phyloP scores from a whole-genome alignment of 2,329 filamentous ascomycete species.

The Claviceps fusiformis region DNA sequence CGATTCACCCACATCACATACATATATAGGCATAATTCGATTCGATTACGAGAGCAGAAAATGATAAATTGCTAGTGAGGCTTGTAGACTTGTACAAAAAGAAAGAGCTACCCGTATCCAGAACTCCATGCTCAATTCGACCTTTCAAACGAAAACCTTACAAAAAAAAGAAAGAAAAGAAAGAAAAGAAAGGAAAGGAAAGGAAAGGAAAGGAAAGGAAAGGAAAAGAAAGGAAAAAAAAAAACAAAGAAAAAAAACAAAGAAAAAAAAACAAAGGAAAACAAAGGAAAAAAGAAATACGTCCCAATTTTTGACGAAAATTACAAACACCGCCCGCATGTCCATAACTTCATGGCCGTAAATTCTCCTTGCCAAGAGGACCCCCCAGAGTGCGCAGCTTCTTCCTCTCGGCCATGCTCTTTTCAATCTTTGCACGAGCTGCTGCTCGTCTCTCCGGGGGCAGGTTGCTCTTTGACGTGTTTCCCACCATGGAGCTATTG shows the following conservation, averaged over 20 bases:
- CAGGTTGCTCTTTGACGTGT: constrained; percentile 29
- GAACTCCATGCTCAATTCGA: constrained; percentile 13
- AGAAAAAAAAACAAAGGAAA: too few species aligned
- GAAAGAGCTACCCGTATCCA: neutral
- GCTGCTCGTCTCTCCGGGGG: constrained; percentile 39
- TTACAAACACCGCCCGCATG: neutral
- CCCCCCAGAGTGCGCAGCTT: constrained; percentile 17
- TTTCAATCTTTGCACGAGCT: constrained; percentile 40
- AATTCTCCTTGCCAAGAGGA: constrained; percentile 37
- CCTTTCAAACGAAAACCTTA: neutral
- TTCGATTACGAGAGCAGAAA: neutral
- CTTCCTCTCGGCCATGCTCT: constrained; percentile 38
- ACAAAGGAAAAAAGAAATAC: neutral
- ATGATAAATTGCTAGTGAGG: neutral
- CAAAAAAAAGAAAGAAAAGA: neutral
- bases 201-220: too few species aligned
- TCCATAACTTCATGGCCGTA: constrained; percentile 19
- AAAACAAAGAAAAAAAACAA: too few species aligned
- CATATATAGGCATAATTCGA: neutral
- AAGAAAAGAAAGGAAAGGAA: too few species aligned
- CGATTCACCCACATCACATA: neutral
- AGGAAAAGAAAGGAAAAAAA: too few species aligned
- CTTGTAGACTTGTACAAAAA: neutral
- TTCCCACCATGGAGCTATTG: constrained; percentile 19
- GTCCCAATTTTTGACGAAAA: too few species aligned